phyloP scores from a whole-genome alignment of 2,329 filamentous ascomycete genomes.

The Colletotrichum liaoningense region DNA sequence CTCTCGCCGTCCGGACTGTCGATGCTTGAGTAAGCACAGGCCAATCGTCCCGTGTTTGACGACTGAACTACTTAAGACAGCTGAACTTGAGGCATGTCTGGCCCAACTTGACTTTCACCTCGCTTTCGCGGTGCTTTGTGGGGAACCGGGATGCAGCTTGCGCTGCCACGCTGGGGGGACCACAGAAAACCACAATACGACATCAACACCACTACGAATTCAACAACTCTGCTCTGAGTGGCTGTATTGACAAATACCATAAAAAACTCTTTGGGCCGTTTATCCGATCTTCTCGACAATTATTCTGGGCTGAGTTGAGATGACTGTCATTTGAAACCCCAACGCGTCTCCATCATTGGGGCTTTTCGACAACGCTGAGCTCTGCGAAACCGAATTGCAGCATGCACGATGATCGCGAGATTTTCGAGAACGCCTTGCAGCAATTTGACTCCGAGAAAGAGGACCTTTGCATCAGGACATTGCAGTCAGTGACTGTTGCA shows the following conservation, averaged over 20 bases:
- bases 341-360: neutral
- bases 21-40: slow-evolving; percentile 8
- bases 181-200: neutral
- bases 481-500: neutral
- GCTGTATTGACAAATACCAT: neutral
- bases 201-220: neutral
- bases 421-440: too few relatives aligned
- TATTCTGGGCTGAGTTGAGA: neutral
- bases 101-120: neutral
- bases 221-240: neutral
- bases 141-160: neutral
- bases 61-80: neutral
- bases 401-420: neutral
- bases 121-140: slow-evolving; percentile 13
- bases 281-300: neutral
- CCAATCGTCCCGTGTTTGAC: slow-evolving; percentile 5
- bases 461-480: neutral
- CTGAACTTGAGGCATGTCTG: neutral
- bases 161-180: neutral
- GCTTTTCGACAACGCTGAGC: neutral
- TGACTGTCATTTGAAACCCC: neutral
- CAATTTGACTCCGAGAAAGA: too few relatives aligned
- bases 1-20: slow-evolving; percentile 3
- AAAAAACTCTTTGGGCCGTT: neutral
- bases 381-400: neutral